Percentiles rank a stretch among this genome's conserved stretches.
These are phyloP conservation scores for Globisporangium orthogonon DNA, from an alignment of 352 stramenopile species.

Conservation along the genomic window DNA sequence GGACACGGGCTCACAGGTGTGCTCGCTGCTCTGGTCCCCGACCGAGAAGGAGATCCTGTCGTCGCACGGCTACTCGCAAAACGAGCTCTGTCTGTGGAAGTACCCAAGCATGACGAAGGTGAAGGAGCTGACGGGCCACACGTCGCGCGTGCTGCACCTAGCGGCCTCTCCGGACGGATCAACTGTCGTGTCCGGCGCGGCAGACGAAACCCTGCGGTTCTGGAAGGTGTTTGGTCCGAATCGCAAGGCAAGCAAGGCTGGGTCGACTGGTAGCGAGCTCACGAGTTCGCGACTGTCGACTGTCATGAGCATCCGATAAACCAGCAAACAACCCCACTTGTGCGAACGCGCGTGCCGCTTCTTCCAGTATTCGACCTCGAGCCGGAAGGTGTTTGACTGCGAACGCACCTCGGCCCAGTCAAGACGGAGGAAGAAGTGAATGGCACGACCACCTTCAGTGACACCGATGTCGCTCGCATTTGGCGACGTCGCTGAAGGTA, in stretches of 20 bases:
- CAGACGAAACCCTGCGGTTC: conserved; percentile 98
- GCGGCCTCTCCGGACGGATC: conserved; percentile 94
- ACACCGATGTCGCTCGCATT: neutral
- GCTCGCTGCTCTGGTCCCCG: conserved; percentile 92
- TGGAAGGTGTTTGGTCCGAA: conserved; percentile 97
- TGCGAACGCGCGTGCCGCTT: neutral
- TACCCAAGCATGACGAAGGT: conserved; percentile 98
- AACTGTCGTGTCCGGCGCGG: conserved; percentile 96
- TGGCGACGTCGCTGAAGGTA: neutral
- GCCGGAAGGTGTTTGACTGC: neutral
- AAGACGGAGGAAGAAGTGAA: neutral
- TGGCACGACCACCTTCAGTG: neutral
- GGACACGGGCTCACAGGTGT: conserved; percentile 98
- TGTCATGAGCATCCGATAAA: conserved; percentile 82
- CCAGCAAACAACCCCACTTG: neutral
- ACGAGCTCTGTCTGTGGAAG: conserved; percentile 98
- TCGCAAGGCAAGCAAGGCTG: conserved; percentile 63
- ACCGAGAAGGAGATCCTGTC: conserved; percentile 95
- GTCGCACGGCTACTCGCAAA: conserved; percentile 96
- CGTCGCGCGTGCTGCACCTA: conserved; percentile 94
- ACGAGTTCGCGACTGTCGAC: conserved; percentile 64
- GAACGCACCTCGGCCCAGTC: neutral
- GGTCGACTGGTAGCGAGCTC: conserved; percentile 42
- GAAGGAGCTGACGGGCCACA: conserved; percentile 97
- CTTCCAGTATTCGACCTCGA: neutral